Evolutionary conservation across 352 stramenopile species (phyloP).

Genomic region (Blastocystis sp.): DNA sequence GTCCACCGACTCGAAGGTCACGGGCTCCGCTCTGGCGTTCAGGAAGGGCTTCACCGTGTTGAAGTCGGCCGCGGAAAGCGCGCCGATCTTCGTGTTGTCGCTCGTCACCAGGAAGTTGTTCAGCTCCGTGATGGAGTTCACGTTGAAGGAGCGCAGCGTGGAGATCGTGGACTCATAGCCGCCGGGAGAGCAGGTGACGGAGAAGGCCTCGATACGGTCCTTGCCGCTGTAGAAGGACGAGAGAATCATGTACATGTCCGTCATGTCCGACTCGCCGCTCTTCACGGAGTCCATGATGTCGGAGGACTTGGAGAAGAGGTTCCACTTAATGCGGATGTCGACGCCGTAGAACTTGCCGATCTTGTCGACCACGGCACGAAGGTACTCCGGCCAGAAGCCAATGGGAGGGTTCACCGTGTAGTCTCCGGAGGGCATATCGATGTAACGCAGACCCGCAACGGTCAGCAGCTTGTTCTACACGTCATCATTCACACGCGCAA

Average conservation of each 20-base stretch:
- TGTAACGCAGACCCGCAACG: slow-evolving; percentile 53
- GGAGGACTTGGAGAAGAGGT: slow-evolving; percentile 38
- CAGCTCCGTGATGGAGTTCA: slow-evolving; percentile 36
- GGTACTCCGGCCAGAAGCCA: slow-evolving; percentile 68
- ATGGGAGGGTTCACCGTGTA: slow-evolving; percentile 55
- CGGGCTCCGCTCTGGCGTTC: not conserved
- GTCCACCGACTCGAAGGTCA: slow-evolving; percentile 13
- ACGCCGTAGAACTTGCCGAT: slow-evolving; percentile 28
- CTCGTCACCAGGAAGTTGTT: slow-evolving; percentile 43
- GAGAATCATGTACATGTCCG: slow-evolving; percentile 68
- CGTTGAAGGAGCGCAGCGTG: not conserved
- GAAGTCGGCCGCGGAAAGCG: slow-evolving; percentile 61
- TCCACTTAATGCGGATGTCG: slow-evolving; percentile 51
- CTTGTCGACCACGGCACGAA: slow-evolving; percentile 28
- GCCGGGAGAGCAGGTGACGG: slow-evolving; percentile 54
- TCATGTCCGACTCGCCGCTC: slow-evolving; percentile 56
- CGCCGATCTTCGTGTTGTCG: slow-evolving; percentile 37
- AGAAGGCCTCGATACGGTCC: slow-evolving; percentile 66
- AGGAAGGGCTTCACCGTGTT: slow-evolving; percentile 59
- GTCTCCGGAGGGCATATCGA: slow-evolving; percentile 63
- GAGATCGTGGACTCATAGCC: slow-evolving; percentile 59
- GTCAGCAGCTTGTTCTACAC: slow-evolving; percentile 33
- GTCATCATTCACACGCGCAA: not conserved
- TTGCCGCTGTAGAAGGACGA: slow-evolving; percentile 68
- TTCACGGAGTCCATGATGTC: slow-evolving; percentile 46